Evolutionary conservation across 2,329 filamentous ascomycete species (phyloP).

Genomic region (Volutella citrinella): DNA sequence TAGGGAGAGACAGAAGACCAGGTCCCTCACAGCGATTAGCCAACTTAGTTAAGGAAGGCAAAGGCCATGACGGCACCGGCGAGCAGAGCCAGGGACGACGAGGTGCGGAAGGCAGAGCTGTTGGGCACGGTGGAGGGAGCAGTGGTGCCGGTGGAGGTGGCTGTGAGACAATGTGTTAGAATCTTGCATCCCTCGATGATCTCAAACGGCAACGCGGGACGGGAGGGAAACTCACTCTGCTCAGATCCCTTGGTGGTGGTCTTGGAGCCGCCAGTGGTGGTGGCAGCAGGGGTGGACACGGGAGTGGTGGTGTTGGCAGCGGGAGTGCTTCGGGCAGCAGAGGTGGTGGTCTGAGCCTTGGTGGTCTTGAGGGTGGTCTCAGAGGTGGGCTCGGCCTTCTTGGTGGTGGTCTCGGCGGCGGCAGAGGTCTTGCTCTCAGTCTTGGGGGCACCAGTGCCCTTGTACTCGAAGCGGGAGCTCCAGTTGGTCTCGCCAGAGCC

Average conservation of each 20-base stretch:
- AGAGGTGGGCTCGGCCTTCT: conserved; percentile 17
- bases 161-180: conserved; percentile 2
- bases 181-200: no score
- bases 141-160: conserved; percentile 7
- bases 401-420: conserved; percentile 11
- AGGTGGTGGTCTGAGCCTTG: background rate
- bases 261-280: no score
- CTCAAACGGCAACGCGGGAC: no score
- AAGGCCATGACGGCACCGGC: conserved; percentile 33
- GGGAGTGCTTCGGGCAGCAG: conserved; percentile 15
- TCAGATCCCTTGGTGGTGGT: no score
- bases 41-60: conserved; percentile 30
- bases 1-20: no score
- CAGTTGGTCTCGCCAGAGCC: conserved; percentile 30
- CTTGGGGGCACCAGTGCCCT: conserved; percentile 18
- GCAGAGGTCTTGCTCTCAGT: conserved; percentile 7
- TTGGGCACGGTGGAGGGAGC: conserved; percentile 24
- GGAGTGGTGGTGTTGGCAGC: conserved; percentile 16
- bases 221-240: no score
- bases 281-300: conserved; percentile 3
- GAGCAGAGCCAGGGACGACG: conserved; percentile 31
- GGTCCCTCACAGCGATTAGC: no score
- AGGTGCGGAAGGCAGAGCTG: conserved; percentile 28
- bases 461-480: conserved; percentile 29
- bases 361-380: conserved; percentile 7